Evolutionary conservation across 1,284 basidiomycete genomes (phyloP).

Genomic region (Cutaneotrichosporon sp.): DNA sequence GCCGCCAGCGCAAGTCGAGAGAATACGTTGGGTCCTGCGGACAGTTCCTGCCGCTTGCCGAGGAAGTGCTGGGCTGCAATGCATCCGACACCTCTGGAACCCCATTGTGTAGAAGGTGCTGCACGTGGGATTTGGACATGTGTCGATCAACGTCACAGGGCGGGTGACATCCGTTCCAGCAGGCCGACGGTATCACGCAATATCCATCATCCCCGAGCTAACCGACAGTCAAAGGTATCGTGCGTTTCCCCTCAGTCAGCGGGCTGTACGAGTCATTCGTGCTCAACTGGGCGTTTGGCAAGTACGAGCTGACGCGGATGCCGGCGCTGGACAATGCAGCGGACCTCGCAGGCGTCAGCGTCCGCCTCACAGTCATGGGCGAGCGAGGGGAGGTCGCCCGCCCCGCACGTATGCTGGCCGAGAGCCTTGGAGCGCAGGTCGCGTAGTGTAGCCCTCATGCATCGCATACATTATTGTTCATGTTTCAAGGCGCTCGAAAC

Average conservation of each 20-base stretch:
- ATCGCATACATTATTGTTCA: too few species aligned
- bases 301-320: constrained; percentile 62
- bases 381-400: constrained; percentile 70
- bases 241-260: constrained; percentile 52
- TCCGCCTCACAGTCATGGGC: constrained; percentile 79
- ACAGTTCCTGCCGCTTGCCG: not conserved
- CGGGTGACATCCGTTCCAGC: too few species aligned
- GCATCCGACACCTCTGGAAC: too few species aligned
- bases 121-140: too few species aligned
- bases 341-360: constrained; percentile 42
- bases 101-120: too few species aligned
- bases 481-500: too few species aligned
- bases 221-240: constrained; percentile 63
- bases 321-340: constrained; percentile 43
- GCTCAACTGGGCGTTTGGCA: constrained; percentile 86
- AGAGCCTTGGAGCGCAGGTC: constrained; percentile 51
- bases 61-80: too few species aligned
- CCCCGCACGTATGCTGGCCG: constrained; percentile 58
- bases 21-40: not conserved
- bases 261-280: constrained; percentile 54
- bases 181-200: too few species aligned
- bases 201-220: constrained; percentile 1
- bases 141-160: too few species aligned
- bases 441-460: too few species aligned
- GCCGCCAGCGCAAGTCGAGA: not conserved